A percentile compares a stretch with the other conserved stretches of the same genome.
phyloP scores from a whole-genome alignment of 305 asterid genomes.

The Solanum hybrid region DNA sequence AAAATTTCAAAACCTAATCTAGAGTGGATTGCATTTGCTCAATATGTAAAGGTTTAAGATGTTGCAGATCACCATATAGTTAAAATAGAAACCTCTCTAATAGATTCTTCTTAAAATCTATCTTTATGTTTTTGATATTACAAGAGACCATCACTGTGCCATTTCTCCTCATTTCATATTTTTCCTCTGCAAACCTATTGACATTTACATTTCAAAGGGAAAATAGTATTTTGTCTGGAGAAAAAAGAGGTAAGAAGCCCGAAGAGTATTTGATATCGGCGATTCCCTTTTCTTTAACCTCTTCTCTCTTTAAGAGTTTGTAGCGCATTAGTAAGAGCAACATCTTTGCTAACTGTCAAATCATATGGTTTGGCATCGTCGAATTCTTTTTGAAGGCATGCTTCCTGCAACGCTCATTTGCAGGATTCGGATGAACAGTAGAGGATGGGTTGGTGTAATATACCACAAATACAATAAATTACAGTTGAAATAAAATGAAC shows the following conservation, averaged over 20 bases:
- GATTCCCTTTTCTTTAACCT: not conserved
- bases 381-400: slow-evolving; percentile 65
- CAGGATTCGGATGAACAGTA: slow-evolving; percentile 66
- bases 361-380: slow-evolving; percentile 38
- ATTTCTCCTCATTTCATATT: too few species aligned
- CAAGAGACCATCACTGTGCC: too few species aligned
- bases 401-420: slow-evolving; percentile 87
- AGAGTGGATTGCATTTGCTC: not conserved
- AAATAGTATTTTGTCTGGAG: not conserved
- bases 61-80: too few species aligned
- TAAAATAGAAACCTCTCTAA: too few species aligned
- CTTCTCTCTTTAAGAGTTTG: not conserved
- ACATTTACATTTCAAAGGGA: not conserved
- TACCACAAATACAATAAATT: too few species aligned
- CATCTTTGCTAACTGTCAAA: not conserved
- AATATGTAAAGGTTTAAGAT: not conserved
- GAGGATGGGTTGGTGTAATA: slow-evolving; percentile 5
- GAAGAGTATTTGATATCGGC: not conserved
- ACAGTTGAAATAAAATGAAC: too few species aligned
- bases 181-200: too few species aligned
- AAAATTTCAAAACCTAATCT: not conserved
- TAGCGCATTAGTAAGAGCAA: not conserved
- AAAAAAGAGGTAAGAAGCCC: not conserved
- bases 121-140: too few species aligned
- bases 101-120: too few species aligned